phyloP scores from a whole-genome alignment of 768 basidiomycete species.

The Naganishia kalamii region DNA sequence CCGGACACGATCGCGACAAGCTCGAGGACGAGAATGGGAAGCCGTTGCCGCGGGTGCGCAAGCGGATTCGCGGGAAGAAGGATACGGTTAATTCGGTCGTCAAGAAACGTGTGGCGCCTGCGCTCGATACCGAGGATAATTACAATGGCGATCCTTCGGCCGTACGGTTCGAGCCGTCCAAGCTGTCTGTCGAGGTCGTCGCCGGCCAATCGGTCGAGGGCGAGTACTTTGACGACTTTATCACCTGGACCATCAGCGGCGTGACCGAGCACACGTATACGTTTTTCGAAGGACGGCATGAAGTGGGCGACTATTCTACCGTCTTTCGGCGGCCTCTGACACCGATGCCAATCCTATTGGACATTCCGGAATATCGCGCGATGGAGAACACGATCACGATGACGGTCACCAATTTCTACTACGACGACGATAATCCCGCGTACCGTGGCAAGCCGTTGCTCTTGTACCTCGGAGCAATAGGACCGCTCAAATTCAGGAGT shows the following conservation, averaged over 20 bases:
- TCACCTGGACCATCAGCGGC: constrained; percentile 93
- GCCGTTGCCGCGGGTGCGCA: constrained; percentile 12
- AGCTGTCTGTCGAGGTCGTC: constrained; percentile 3
- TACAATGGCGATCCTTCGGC: constrained; percentile 1
- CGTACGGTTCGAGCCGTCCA: constrained; percentile 17
- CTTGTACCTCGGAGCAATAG: constrained; percentile 82
- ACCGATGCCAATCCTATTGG: constrained; percentile 80
- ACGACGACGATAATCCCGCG: constrained; percentile 61
- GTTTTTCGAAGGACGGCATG: constrained; percentile 69
- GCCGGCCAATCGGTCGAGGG: constrained; percentile 31
- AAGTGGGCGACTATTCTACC: constrained; percentile 50
- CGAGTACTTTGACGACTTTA: constrained; percentile 88
- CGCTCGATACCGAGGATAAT: constrained; percentile 18
- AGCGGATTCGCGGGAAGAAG: constrained; percentile 14
- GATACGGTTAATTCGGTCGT: constrained; percentile 21
- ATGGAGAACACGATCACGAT: constrained; percentile 70
- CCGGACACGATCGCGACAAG: constrained; percentile 38
- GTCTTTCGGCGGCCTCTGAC: constrained; percentile 77
- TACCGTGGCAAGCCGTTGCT: constrained; percentile 59
- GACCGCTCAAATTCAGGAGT: constrained; percentile 70
- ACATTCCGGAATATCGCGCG: constrained; percentile 67
- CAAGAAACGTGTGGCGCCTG: constrained; percentile 20
- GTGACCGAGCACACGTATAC: constrained; percentile 93
- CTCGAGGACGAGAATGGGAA: constrained; percentile 17
- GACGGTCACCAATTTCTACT: constrained; percentile 82